Evolutionary conservation across 1,284 basidiomycete species (phyloP), one percentile per base, ranked within the genome.

Genomic region (Cryptococcus sp.): DNA sequence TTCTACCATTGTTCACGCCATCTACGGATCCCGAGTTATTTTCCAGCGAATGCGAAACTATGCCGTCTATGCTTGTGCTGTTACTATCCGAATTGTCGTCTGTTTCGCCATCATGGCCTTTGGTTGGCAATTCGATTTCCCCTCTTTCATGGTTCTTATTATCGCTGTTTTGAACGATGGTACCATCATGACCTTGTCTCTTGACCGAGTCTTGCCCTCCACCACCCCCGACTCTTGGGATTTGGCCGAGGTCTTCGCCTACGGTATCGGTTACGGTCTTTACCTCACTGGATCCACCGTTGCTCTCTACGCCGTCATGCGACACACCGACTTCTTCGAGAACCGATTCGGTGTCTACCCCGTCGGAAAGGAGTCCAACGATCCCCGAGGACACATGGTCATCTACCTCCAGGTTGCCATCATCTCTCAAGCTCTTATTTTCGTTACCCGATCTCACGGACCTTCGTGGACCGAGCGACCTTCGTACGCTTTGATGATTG

Each of bases 391-490:
- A 50, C 82, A 83, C 60, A 80, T 81, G 75, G 70, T 76, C 61
- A 90, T 90, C 77, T 88, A 92, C 76, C 77, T 76, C 47, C 82
- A 87, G 67, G 93, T 97, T 58, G 93, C 93, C 61, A 93, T 97
- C 77, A 96, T 97, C 78, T 97, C 93, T 53, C 93, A 98, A 77
- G 93, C 93, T 3, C 81, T 98, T 56, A 96, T 97, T 81, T 96
- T 96, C 80, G 83, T 94, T 75, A 96, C 92, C 34, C 91, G 92
- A 79, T 87, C 92, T 63, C 93, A 97, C 76, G 83, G 88, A 24
- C 94, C 91, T 82, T 98, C 92, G 83, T 97, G 94, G 83, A 91
- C 91, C 87, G 93, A 98, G 78, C 86, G 92, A 57, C 93, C 92
- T 22, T 94, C 92, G 44, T 78, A 82, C 48, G 93, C 93, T 44